Evolutionary conservation across 2,329 filamentous ascomycete species (phyloP).

Genomic region (Salinomyces thailandicus): DNA sequence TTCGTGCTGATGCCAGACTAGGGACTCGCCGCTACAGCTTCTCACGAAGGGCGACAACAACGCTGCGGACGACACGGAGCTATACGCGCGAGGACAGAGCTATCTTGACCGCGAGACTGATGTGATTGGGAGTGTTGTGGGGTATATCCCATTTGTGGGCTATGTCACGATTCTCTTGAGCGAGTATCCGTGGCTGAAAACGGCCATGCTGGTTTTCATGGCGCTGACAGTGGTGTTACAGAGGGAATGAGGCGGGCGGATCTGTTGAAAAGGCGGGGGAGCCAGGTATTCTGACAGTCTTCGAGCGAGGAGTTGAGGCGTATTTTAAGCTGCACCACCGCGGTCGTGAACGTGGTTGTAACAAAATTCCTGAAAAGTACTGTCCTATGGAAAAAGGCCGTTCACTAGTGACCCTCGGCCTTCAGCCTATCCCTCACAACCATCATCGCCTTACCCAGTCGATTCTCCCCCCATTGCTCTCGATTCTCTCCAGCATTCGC

Average conservation of each 20-base stretch:
- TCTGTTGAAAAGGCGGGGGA: too few relatives aligned
- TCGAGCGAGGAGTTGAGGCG: slow-evolving; percentile 10
- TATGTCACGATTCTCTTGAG: slow-evolving; percentile 94
- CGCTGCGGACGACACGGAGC: slow-evolving; percentile 79
- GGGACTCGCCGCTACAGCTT: slow-evolving; percentile 48
- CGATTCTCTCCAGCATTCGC: slow-evolving; percentile 39
- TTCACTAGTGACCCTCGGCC: slow-evolving; percentile 24
- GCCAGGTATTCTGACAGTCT: too few relatives aligned
- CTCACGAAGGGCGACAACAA: slow-evolving; percentile 99
- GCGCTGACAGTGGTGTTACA: slow-evolving; percentile 87
- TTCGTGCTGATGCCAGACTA: slow-evolving; percentile 15
- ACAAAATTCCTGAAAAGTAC: too few relatives aligned
- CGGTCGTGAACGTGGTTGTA: too few relatives aligned
- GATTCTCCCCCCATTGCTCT: slow-evolving; percentile 51
- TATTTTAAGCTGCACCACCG: too few relatives aligned
- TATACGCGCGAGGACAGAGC: slow-evolving; percentile 76
- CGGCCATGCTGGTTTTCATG: slow-evolving; percentile 88
- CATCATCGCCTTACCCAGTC: slow-evolving; percentile 54
- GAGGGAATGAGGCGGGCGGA: slow-evolving; percentile 30
- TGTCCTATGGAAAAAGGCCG: too few relatives aligned
- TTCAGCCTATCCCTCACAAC: slow-evolving; percentile 45
- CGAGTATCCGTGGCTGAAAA: slow-evolving; percentile 96
- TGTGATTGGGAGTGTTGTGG: slow-evolving; percentile 86
- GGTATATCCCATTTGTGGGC: slow-evolving; percentile 86
- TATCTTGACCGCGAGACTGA: slow-evolving; percentile 70